Base-by-base conservation (phyloP, 768 basidiomycete species). In the Trametes elegans region DNA sequence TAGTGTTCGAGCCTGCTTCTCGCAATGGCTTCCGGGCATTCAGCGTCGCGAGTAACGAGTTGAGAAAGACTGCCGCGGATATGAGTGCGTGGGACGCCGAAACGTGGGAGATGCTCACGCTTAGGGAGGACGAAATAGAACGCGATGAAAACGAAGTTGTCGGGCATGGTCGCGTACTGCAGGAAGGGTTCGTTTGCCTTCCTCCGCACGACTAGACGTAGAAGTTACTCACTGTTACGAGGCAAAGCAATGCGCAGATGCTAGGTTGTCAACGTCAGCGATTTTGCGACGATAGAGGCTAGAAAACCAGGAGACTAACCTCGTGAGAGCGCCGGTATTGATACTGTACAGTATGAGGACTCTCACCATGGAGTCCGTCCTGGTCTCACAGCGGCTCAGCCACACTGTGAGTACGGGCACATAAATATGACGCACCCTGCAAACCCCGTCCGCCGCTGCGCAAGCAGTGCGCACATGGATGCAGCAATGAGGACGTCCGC, bases 261-360 rank as follows among this genome's bases (percentile, higher is more conserved):
- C 66, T 68, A 32, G 21, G 5, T 36, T 26, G 18, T 34, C 8
- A 26, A 4, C 14, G 24, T 24, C 7, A 44, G 24, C 29, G 24
- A 53, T 4, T n/a, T 13, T 5, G 14, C 31, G 24, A 47, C 13
- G 21, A 16, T 3, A 41, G 24, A 14, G 1, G 32, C 8, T 2
- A 14, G 32, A 16, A 23, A 48, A 16, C 31, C 28, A 10, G 34
- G 19, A 34, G 24, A 27, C 62, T 28, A 11, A 62, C 65, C 63
- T 62, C 14, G 66, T 67, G 45, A 67, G 46, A 32, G 59, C 53
- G 24, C 64, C 62, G 6, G 64, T 64, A 35, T 67, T 65, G n/a
- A 64, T 50, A 38, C 61, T 58, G 54, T 67, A 67, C 41, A 65
- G 27, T 36, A 65, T 64, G 11, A 67, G 49, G 13, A 46, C 54